Percentiles rank a stretch among this genome's conserved stretches.
These are phyloP conservation scores for Limonium bicolor DNA, from an alignment of 148 eudicot species.

Conservation along the genomic window DNA sequence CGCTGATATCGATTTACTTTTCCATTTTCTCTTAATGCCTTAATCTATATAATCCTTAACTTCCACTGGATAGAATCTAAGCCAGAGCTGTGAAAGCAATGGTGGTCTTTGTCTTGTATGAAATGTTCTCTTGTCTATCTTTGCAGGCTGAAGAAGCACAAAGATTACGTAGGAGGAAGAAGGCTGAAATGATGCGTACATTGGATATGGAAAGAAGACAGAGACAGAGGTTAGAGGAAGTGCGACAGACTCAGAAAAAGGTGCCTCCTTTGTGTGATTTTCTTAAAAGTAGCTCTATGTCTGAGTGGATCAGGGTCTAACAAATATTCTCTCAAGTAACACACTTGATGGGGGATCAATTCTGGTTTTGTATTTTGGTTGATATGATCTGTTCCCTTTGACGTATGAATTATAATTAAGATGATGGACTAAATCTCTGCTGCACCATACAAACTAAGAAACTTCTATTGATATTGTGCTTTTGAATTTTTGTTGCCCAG, in stretches of 20 bases:
- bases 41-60: too few species aligned
- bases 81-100: too few species aligned
- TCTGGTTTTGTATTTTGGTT: background rate
- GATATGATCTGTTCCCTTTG: too few species aligned
- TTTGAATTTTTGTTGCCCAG: slow-evolving; percentile 15
- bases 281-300: background rate
- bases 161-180: slow-evolving; percentile 47
- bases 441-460: background rate
- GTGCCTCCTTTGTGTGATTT: slow-evolving; percentile 14
- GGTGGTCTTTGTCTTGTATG: background rate
- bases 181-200: slow-evolving; percentile 63
- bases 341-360: background rate
- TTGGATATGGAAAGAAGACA: slow-evolving; percentile 85
- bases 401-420: too few species aligned
- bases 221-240: slow-evolving; percentile 72
- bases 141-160: slow-evolving; percentile 82
- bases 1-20: too few species aligned
- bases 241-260: slow-evolving; percentile 67
- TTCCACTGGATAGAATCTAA: too few species aligned
- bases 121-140: background rate
- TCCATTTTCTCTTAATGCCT: too few species aligned
- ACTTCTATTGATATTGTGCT: background rate
- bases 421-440: too few species aligned
- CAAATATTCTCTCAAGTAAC: background rate
- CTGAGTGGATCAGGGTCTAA: background rate